phyloP scores from a whole-genome alignment of 2,329 filamentous ascomycete genomes.

The Neonectria faginata region DNA sequence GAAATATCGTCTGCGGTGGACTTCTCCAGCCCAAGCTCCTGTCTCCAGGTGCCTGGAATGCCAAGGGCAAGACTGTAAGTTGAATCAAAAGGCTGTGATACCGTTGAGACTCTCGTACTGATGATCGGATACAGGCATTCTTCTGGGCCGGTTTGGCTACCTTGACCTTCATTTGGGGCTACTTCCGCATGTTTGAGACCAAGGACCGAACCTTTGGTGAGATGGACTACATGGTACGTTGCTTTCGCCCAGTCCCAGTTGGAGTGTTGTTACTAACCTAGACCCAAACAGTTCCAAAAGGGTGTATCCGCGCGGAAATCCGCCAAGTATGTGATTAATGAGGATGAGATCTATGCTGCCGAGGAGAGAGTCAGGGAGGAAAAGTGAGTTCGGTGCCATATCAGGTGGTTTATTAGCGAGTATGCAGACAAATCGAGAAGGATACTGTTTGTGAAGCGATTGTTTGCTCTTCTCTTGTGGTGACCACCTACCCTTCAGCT shows the following conservation, averaged over 20 bases:
- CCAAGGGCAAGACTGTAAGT: conserved; percentile 54
- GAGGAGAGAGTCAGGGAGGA: conserved; percentile 35
- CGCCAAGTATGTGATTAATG: conserved; percentile 50
- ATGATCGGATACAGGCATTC: conserved; percentile 49
- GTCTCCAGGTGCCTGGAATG: conserved; percentile 55
- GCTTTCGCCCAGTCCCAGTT: no score
- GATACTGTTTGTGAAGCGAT: neutral
- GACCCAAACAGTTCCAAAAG: conserved; percentile 49
- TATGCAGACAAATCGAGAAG: conserved; percentile 5
- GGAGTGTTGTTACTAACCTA: conserved; percentile 27
- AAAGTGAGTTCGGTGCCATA: conserved; percentile 15
- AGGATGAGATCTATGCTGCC: conserved; percentile 49
- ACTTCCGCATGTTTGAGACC: conserved; percentile 58
- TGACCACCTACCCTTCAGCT: neutral
- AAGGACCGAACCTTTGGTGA: conserved; percentile 60
- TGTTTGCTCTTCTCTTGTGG: neutral
- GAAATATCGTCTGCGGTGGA: conserved; percentile 56
- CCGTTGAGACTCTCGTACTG: neutral
- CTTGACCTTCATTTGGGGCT: conserved; percentile 55
- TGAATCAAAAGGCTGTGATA: neutral
- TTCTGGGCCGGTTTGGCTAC: conserved; percentile 55
- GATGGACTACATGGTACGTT: conserved; percentile 55
- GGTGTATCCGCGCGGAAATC: conserved; percentile 54
- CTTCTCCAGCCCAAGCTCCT: conserved; percentile 54
- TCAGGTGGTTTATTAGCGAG: neutral